phyloP scores from a whole-genome alignment of 148 eudicot species.

The Nepenthes mirabilis region DNA sequence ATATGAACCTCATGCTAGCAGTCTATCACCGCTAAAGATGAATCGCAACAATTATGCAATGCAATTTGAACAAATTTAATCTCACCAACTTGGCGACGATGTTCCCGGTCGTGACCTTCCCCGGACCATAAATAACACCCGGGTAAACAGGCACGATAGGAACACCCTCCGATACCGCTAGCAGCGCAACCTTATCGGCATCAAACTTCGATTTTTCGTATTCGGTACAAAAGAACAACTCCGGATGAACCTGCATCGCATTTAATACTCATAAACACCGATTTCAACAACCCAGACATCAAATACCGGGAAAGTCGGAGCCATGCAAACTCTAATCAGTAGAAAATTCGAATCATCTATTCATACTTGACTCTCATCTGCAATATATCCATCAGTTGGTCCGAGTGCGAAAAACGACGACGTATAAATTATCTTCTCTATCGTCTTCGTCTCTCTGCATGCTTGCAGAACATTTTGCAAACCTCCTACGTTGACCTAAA shows the following conservation, averaged over 20 bases:
- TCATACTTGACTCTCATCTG: constrained; percentile 66
- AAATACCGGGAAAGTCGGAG: too few species aligned
- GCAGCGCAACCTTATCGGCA: constrained; percentile 71
- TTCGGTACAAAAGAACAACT: constrained; percentile 68
- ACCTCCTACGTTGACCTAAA: constrained; percentile 82
- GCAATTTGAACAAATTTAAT: not conserved
- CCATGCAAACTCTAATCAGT: not conserved
- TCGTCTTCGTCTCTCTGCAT: constrained; percentile 30
- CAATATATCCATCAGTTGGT: constrained; percentile 58
- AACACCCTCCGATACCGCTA: constrained; percentile 74
- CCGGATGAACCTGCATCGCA: constrained; percentile 48
- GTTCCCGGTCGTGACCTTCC: constrained; percentile 77
- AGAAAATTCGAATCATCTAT: not conserved
- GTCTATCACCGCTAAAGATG: too few species aligned
- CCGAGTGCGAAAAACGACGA: constrained; percentile 92
- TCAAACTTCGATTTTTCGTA: constrained; percentile 74
- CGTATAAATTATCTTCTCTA: constrained; percentile 77
- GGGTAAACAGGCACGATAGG: constrained; percentile 74
- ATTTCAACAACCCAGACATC: too few species aligned
- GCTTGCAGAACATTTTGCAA: constrained; percentile 70
- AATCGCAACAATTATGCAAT: not conserved
- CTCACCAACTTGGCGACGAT: constrained; percentile 60
- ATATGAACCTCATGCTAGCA: too few species aligned
- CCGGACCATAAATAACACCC: constrained; percentile 86
- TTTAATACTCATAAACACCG: not conserved